A percentile compares a stretch with the other conserved stretches of the same genome.
phyloP scores from a whole-genome alignment of 2,329 filamentous ascomycete genomes.

The Diplodia corticola region DNA sequence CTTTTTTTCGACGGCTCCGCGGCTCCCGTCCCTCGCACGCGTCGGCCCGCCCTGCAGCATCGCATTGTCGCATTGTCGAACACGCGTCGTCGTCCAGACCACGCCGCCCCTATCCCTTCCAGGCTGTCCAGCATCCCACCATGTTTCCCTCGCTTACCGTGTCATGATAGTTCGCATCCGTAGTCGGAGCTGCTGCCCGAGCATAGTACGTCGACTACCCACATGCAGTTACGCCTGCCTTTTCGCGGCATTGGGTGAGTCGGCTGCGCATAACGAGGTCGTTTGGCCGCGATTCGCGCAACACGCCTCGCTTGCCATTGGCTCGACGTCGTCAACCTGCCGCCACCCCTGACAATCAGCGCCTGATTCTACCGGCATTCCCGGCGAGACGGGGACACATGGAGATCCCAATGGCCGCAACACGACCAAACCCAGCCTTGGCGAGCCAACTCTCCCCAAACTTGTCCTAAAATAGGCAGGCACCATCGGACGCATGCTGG shows the following conservation, averaged over 20 bases:
- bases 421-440: neutral
- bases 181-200: neutral
- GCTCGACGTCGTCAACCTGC: neutral
- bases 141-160: neutral
- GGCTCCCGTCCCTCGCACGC: neutral
- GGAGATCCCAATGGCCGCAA: slow-evolving; percentile 2
- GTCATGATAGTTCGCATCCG: too few relatives aligned
- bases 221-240: neutral
- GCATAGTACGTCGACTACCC: neutral
- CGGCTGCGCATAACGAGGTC: neutral
- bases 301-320: neutral
- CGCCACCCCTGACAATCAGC: neutral
- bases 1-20: neutral
- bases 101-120: neutral
- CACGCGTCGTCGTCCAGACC: neutral
- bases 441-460: neutral
- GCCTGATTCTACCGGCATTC: neutral
- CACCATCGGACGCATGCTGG: neutral
- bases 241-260: neutral
- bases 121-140: neutral
- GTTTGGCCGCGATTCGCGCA: slow-evolving; percentile 5
- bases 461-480: slow-evolving; percentile 12
- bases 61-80: neutral
- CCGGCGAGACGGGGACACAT: slow-evolving; percentile 2
- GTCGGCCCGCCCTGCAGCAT: neutral